Evolutionary conservation across 2,329 filamentous ascomycete species (phyloP).

Genomic region (Ophiognomonia clavigignenti-juglandacearum): DNA sequence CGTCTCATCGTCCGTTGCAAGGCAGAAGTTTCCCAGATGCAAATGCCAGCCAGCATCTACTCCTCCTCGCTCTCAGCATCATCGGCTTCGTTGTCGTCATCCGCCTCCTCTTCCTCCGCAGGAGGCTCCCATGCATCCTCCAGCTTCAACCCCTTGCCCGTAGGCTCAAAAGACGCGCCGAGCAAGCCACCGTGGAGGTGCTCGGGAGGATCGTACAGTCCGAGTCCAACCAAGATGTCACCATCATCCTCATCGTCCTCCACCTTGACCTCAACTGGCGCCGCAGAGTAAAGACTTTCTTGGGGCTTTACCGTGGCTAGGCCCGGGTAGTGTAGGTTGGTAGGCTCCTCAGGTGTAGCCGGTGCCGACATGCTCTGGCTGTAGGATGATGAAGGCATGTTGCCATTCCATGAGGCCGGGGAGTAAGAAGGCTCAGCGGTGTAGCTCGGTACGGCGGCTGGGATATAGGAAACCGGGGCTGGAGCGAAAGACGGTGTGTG

Average conservation of each 20-base stretch:
- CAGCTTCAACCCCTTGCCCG: constrained; percentile 71
- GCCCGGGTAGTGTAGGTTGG: constrained; percentile 45
- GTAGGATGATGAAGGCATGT: not conserved
- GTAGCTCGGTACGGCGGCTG: constrained; percentile 10
- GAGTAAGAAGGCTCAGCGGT: constrained; percentile 14
- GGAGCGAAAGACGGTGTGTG: constrained; percentile 3
- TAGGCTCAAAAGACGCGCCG: constrained; percentile 45
- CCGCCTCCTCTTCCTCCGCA: constrained; percentile 55
- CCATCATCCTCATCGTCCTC: constrained; percentile 50
- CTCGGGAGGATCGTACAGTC: constrained; percentile 71
- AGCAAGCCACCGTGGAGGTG: constrained; percentile 43
- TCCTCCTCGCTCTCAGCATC: constrained; percentile 23
- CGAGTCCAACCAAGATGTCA: constrained; percentile 77
- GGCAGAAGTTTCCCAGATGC: too few species aligned
- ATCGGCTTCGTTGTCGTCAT: constrained; percentile 27
- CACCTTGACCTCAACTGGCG: constrained; percentile 39
- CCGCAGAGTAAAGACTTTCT: constrained; percentile 41
- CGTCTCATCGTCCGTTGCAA: constrained; percentile 8
- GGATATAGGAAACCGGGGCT: not conserved
- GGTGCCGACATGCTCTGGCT: constrained; percentile 39
- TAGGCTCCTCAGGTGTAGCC: constrained; percentile 55
- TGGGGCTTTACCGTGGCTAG: constrained; percentile 44
- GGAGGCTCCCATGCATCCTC: constrained; percentile 76
- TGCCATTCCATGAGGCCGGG: constrained; percentile 10
- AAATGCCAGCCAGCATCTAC: too few species aligned